Evolutionary conservation across 108 stramenopile species (phyloP).

Genomic region (Nitzschia sp.): DNA sequence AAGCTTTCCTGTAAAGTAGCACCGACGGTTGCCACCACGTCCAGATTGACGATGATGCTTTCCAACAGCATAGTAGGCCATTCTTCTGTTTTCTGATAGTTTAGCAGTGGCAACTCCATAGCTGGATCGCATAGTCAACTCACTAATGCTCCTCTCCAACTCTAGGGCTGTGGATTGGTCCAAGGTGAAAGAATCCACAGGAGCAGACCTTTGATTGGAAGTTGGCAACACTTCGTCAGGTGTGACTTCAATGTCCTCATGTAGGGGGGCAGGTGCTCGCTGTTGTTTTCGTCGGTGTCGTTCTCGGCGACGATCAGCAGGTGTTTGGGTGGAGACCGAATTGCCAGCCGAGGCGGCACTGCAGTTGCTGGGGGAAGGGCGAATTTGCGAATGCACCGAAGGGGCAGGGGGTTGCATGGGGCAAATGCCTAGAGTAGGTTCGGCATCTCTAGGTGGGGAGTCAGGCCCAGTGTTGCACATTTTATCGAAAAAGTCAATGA

Average conservation of each 20-base stretch:
- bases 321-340: constrained; percentile 16
- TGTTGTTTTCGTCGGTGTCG: constrained; percentile 19
- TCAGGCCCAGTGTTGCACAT: background rate
- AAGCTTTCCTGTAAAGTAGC: constrained; percentile 78
- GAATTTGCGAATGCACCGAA: background rate
- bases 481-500: constrained; percentile 16
- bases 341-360: background rate
- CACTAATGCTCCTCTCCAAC: constrained; percentile 63
- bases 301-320: constrained; percentile 36
- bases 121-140: constrained; percentile 78
- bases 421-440: constrained; percentile 26
- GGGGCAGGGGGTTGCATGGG: constrained; percentile 24
- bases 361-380: background rate
- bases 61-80: constrained; percentile 89
- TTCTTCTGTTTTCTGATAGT: constrained; percentile 59
- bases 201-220: constrained; percentile 12
- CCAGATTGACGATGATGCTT: constrained; percentile 51
- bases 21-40: constrained; percentile 70
- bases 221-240: constrained; percentile 22
- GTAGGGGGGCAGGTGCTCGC: constrained; percentile 4
- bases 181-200: constrained; percentile 38
- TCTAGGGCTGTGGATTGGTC: constrained; percentile 26
- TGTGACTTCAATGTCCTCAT: constrained; percentile 39
- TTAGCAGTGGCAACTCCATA: constrained; percentile 42
- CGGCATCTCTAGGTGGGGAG: constrained; percentile 1